These are phyloP conservation scores for Dacryopinax primogenitus DNA, from an alignment of 768 basidiomycete species.

Conservation along the genomic window DNA sequence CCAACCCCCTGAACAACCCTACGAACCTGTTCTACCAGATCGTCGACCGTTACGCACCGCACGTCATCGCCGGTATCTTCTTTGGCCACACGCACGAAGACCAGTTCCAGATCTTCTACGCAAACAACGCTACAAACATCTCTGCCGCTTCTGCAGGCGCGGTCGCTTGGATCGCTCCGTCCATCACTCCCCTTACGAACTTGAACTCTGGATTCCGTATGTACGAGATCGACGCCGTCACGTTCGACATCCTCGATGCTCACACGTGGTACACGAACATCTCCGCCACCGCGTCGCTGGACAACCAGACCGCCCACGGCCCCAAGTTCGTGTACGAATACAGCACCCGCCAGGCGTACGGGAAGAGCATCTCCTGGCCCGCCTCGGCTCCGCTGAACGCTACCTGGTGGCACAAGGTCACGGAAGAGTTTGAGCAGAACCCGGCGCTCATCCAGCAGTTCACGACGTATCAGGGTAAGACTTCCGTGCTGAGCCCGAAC, in stretches of 20 bases:
- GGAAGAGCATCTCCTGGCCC: constrained; percentile 44
- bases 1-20: constrained; percentile 48
- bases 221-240: constrained; percentile 58
- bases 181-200: constrained; percentile 55
- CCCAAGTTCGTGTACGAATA: constrained; percentile 59
- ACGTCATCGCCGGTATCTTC: constrained; percentile 44
- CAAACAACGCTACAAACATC: constrained; percentile 54
- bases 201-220: constrained; percentile 63
- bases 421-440: constrained; percentile 33
- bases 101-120: constrained; percentile 57
- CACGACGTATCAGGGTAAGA: constrained; percentile 60
- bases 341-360: constrained; percentile 55
- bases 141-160: constrained; percentile 44
- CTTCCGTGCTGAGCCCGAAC: constrained; percentile 38
- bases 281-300: constrained; percentile 43
- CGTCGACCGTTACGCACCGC: constrained; percentile 21
- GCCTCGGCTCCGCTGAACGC: constrained; percentile 57
- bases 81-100: constrained; percentile 70
- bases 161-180: constrained; percentile 51
- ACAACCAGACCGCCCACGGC: constrained; percentile 42
- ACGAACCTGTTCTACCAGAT: constrained; percentile 30
- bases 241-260: constrained; percentile 65
- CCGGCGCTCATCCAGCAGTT: constrained; percentile 52
- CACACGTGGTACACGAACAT: constrained; percentile 66
- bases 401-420: constrained; percentile 73